phyloP scores from a whole-genome alignment of 78 protist species.

The Blattamonas nauphoetae region DNA sequence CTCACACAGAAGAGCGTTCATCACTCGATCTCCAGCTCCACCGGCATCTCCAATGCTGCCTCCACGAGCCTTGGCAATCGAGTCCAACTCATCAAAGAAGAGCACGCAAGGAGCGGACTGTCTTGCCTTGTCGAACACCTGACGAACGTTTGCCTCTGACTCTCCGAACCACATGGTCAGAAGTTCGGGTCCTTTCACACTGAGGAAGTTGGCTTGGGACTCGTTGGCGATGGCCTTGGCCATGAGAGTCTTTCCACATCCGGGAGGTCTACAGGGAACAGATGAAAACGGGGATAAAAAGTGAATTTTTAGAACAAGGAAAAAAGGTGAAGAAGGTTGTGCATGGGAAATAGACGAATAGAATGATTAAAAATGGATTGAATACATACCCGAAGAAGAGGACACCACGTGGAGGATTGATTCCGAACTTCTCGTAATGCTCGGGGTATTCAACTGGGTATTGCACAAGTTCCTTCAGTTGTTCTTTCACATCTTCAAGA shows the following conservation, averaged over 20 bases:
- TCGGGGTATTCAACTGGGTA: conserved; percentile 99
- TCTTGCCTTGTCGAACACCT: conserved; percentile 99
- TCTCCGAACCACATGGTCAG: conserved; percentile 99
- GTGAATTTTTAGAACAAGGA: conserved; percentile 1
- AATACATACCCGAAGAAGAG: conserved; percentile 99
- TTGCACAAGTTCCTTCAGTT: conserved; percentile 80
- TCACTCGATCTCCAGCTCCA: conserved; percentile 99
- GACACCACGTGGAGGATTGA: conserved; percentile 90
- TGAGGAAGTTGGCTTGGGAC: conserved; percentile 98
- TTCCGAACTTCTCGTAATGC: conserved; percentile 94
- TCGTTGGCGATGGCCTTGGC: conserved; percentile 99
- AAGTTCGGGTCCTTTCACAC: conserved; percentile 92
- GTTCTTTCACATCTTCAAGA: conserved; percentile 69
- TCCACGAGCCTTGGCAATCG: conserved; percentile 95
- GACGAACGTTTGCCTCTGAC: conserved; percentile 98
- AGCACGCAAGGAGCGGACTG: conserved; percentile 99
- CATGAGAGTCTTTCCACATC: conserved; percentile 99
- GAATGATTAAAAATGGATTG: no score
- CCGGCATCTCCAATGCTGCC: conserved; percentile 90
- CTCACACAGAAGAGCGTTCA: conserved; percentile 98
- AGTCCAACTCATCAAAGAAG: conserved; percentile 99
- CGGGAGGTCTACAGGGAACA: conserved; percentile 92
- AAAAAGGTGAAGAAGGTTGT: no score
- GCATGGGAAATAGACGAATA: no score
- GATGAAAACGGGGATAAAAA: background rate